Evolutionary conservation across 139 green algal genomes (phyloP), one percentile per base, ranked within the genome.

Genomic region (Pleodorina starrii): DNA sequence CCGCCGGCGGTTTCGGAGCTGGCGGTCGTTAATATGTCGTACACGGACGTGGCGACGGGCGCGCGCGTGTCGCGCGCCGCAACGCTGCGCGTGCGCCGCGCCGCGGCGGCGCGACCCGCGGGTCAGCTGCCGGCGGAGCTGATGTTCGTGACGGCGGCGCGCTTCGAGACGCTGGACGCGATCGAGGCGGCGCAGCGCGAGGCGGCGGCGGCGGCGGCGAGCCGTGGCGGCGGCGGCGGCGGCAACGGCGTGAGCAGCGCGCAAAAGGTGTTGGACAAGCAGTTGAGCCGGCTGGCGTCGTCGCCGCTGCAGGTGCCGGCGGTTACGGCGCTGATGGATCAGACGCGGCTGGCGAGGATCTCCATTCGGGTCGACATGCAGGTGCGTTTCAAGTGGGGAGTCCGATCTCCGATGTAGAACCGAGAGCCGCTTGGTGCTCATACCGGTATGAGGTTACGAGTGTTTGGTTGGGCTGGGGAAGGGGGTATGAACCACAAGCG

Each of bases 101-200:
- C 2, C 12, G 16, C 80, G 17, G 80, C 2, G n/a, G 42, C 60
- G 19, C 60, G 80, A 51, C 42, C 60, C 60, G 60, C 17, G 51
- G 80, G 43, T 54, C 57, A 42, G 59, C 44, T 87, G 80, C 80
- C 80, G 7, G 59, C 80, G 2, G 80, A 87, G 40, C 36, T 92
- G 0, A 83, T 92, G 48, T 68, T 78, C 48, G 54, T 82, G n/a
- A 92, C 89, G 48, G 89, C 77, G 5, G 83, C 83, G n/a, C 84
- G 83, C 42, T 92, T 87, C 29, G 44, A 90, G 38, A 87, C 86
- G 17, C 59, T 87, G 32, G 83, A 92, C 82, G 76, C 87, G 5
- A 84, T 88, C 1, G 79, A 91, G 54, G 38, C 36, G 43, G 48
- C 59, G 38, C 71, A 89, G 84, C 68, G 38, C 17, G 57, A 32